phyloP scores from a whole-genome alignment of 495 filamentous ascomycete genomes.

The Xylaria bambusicola region DNA sequence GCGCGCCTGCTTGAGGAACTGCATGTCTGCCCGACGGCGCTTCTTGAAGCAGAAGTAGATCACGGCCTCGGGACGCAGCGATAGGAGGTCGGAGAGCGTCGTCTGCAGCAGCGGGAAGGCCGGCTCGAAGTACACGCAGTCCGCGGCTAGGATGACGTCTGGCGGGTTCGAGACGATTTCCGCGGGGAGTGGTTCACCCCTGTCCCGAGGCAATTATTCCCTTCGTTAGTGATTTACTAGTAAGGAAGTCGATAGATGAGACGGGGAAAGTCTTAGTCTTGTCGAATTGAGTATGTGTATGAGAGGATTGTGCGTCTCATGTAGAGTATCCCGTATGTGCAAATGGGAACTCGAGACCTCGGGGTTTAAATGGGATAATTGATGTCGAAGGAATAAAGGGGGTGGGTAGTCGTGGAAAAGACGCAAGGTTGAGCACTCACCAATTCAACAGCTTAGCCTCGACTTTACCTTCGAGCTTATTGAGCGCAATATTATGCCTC shows the following conservation, averaged over 20 bases:
- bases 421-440: conserved; percentile 48
- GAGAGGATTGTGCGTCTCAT: too few relatives aligned
- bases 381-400: background rate
- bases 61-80: conserved; percentile 54
- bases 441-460: conserved; percentile 72
- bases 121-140: conserved; percentile 97
- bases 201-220: too few relatives aligned
- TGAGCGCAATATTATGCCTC: conserved; percentile 78
- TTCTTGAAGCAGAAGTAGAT: conserved; percentile 97
- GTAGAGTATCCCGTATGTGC: too few relatives aligned
- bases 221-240: too few relatives aligned
- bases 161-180: conserved; percentile 54
- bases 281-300: too few relatives aligned
- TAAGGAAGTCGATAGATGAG: too few relatives aligned
- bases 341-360: too few relatives aligned
- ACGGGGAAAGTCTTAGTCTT: too few relatives aligned
- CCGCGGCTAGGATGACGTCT: conserved; percentile 84
- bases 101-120: conserved; percentile 83
- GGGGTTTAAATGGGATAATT: too few relatives aligned
- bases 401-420: background rate
- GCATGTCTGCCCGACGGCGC: conserved; percentile 73
- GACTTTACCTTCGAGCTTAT: conserved; percentile 63
- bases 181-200: conserved; percentile 56
- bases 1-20: conserved; percentile 67
- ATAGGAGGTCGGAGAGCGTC: conserved; percentile 69